A percentile compares a stretch with the other conserved stretches of the same genome.
Evolutionary conservation across 352 stramenopile genomes (phyloP).

Genomic region (Blastocystis sp.): DNA sequence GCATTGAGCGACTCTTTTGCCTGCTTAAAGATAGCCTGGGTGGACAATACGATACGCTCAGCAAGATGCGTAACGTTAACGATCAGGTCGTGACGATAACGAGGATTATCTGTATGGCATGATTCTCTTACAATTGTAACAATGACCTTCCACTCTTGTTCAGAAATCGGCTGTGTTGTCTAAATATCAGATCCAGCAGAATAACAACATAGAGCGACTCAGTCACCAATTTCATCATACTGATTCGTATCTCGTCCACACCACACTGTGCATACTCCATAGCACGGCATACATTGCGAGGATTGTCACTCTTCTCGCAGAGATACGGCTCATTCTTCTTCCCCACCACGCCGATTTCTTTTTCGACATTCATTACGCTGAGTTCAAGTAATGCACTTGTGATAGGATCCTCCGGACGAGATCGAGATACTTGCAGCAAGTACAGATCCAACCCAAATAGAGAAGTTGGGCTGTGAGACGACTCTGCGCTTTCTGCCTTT

Average conservation of each 20-base stretch:
- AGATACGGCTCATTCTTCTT: background rate
- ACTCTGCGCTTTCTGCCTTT: background rate
- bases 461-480: background rate
- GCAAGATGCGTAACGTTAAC: background rate
- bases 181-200: background rate
- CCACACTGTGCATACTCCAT: background rate
- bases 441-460: background rate
- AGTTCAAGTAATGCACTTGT: background rate
- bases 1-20: background rate
- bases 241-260: background rate
- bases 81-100: slow-evolving; percentile 4
- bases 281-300: background rate
- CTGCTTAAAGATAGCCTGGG: background rate
- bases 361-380: slow-evolving; percentile 4
- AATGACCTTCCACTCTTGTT: background rate
- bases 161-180: background rate
- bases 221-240: slow-evolving; percentile 7
- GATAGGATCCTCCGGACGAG: background rate
- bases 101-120: background rate
- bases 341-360: slow-evolving; percentile 6
- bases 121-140: background rate
- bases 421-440: background rate
- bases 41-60: background rate
- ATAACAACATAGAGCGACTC: background rate
- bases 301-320: background rate